A percentile compares a stretch with the other conserved stretches of the same genome.
Conservation (phyloP, 805 yeast genomes). For the Debaryomyces maramus region DNA sequence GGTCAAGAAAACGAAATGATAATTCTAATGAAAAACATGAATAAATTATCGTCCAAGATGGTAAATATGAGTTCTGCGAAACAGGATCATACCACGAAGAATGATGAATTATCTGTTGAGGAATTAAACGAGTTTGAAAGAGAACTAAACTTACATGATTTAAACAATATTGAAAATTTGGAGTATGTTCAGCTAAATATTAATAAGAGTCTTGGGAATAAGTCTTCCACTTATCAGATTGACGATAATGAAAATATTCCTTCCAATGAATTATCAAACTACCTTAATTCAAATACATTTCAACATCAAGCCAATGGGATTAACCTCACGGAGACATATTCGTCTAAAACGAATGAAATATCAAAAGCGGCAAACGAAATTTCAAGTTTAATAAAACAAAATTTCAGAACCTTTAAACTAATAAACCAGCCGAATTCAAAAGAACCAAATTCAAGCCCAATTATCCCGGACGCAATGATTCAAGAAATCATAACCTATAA, state of each 20-base stretch:
- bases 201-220: slow-evolving; percentile 19
- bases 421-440: slow-evolving; percentile 2
- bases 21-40: slow-evolving; percentile 82
- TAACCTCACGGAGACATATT: slow-evolving; percentile 31
- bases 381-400: slow-evolving; percentile 31
- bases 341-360: slow-evolving; percentile 25
- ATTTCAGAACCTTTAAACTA: slow-evolving; percentile 32
- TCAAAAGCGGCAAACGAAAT: slow-evolving; percentile 34
- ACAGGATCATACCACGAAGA: not conserved
- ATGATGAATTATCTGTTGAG: slow-evolving; percentile 11
- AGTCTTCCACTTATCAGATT: slow-evolving; percentile 15
- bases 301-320: slow-evolving; percentile 16
- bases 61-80: slow-evolving; percentile 31
- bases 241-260: slow-evolving; percentile 11
- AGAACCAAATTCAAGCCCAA: slow-evolving; percentile 12
- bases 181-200: slow-evolving; percentile 34
- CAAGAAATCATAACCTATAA: slow-evolving; percentile 40
- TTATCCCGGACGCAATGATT: slow-evolving; percentile 24
- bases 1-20: slow-evolving; percentile 60
- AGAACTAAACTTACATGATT: slow-evolving; percentile 38
- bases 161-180: slow-evolving; percentile 32
- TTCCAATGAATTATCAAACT: slow-evolving; percentile 14
- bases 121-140: slow-evolving; percentile 23
- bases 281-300: slow-evolving; percentile 17
- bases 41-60: slow-evolving; percentile 81